Base-by-base conservation (phyloP, 192 early-diverging fungal species). In the Globomyces pollinis-pini region DNA sequence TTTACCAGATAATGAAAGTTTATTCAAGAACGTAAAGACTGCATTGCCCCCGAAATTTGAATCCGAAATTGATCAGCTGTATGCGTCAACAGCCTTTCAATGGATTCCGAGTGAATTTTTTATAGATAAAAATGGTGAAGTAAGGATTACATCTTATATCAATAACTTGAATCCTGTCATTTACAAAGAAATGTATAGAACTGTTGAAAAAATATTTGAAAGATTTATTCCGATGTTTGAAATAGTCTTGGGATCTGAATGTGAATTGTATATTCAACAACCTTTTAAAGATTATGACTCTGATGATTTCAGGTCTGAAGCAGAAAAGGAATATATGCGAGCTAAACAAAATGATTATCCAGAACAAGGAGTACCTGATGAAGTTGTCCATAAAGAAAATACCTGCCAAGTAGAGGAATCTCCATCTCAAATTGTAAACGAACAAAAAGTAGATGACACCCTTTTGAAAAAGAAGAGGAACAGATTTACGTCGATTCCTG, bases 71-170 rank as follows among this genome's bases (percentile, higher is more conserved):
- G n/a, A n/a, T n/a, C n/a, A n/a, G n/a, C n/a, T n/a, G n/a, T n/a
- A n/a, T n/a, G n/a, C n/a, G n/a, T n/a, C n/a, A n/a, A n/a, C n/a
- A n/a, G n/a, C n/a, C n/a, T 36, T 36, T 50, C 78, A 85, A 60
- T 86, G 84, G 86, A 70, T 89, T 15, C 86, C 88, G 0, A 60
- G 79, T 3, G 88, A 86, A 33, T 83, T 87, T 59, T 50, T 63
- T 1, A 70, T 88, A 0, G 47, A 24, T 20, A 41, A 70, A 0
- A 68, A 77, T 29, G 85, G 85, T 32, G n/a, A 63, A 6, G 60
- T 71, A 20, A 39, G 41, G 0, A 63, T 83, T 18, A 34, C 51
- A 23, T 85, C 83, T 1, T 89, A 88, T 64, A 89, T 90, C 72
- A 88, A 89, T 75, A 89, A 88, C 52, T 44, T 88, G 24, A 74